A percentile compares a stretch with the other conserved stretches of the same genome.
These are phyloP conservation scores for Leptographium galeiforme DNA, from an alignment of 2,329 filamentous ascomycete genomes.

Conservation along the genomic window DNA sequence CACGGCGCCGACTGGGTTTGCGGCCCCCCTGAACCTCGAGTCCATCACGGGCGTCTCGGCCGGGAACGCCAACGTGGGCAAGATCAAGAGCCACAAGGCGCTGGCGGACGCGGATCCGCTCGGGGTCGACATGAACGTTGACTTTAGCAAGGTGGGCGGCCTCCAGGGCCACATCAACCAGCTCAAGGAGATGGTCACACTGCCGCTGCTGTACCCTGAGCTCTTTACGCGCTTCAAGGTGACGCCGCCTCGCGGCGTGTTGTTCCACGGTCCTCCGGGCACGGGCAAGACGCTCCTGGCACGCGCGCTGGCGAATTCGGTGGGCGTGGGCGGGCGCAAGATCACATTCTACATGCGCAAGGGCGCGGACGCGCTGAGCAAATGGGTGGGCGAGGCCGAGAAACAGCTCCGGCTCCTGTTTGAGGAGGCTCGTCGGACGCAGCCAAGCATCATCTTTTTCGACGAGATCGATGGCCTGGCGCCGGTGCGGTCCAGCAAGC, in stretches of 20 bases:
- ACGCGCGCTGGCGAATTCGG: constrained; percentile 78
- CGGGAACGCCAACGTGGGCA: constrained; percentile 66
- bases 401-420: constrained; percentile 87
- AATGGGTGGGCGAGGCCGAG: constrained; percentile 98
- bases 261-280: constrained; percentile 94
- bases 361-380: constrained; percentile 91
- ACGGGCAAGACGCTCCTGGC: constrained; percentile 97
- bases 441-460: constrained; percentile 98
- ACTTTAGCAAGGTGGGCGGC: constrained; percentile 88
- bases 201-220: constrained; percentile 88
- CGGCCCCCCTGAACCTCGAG: constrained; percentile 24
- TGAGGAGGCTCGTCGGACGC: constrained; percentile 87
- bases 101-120: constrained; percentile 89
- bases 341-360: constrained; percentile 99
- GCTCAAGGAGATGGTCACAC: constrained; percentile 95
- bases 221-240: constrained; percentile 85
- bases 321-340: constrained; percentile 78
- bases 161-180: constrained; percentile 90
- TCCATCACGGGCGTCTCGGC: constrained; percentile 26
- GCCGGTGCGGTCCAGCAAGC: constrained; percentile 91
- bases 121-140: constrained; percentile 82
- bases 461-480: constrained; percentile 97
- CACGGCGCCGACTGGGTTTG: constrained; percentile 14
- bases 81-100: constrained; percentile 83
- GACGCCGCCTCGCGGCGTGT: constrained; percentile 82